phyloP scores from a whole-genome alignment of 371 early-diverging fungal species.

The Lichtheimia corymbifera region DNA sequence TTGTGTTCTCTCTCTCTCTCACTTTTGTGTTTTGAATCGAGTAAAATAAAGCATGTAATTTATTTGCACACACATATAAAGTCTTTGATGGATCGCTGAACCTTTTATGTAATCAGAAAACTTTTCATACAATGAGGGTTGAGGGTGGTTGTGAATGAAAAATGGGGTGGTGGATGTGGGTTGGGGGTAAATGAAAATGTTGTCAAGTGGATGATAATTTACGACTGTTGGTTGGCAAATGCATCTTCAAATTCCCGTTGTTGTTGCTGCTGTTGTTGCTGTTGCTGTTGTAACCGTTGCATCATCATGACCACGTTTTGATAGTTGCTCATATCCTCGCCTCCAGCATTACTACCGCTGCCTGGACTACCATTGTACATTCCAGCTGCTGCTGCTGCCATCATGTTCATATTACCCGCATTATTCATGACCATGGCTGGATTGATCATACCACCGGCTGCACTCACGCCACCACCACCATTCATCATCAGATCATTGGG shows the following conservation, averaged over 20 bases:
- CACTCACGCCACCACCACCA: slow-evolving; percentile 2
- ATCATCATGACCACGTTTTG: slow-evolving; percentile 42
- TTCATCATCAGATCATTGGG: slow-evolving; percentile 32
- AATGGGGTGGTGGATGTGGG: not conserved
- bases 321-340: slow-evolving; percentile 24
- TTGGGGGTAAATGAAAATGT: not conserved
- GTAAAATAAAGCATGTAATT: not conserved
- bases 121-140: not conserved
- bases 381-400: not conserved
- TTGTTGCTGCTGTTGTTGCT: slow-evolving; percentile 23
- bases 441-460: slow-evolving; percentile 27
- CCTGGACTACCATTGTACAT: slow-evolving; percentile 8
- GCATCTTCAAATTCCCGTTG: slow-evolving; percentile 27
- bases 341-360: not conserved
- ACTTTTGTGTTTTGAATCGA: not conserved
- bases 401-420: slow-evolving; percentile 2
- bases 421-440: slow-evolving; percentile 27
- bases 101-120: not conserved
- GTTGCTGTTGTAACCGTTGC: slow-evolving; percentile 40
- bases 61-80: not conserved
- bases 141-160: not conserved
- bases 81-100: not conserved
- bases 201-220: not conserved
- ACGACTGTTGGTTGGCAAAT: slow-evolving; percentile 16
- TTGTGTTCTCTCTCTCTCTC: not conserved